Conservation (phyloP, 2,329 filamentous ascomycete genomes). For the Neopestalotiopsis sp. region DNA sequence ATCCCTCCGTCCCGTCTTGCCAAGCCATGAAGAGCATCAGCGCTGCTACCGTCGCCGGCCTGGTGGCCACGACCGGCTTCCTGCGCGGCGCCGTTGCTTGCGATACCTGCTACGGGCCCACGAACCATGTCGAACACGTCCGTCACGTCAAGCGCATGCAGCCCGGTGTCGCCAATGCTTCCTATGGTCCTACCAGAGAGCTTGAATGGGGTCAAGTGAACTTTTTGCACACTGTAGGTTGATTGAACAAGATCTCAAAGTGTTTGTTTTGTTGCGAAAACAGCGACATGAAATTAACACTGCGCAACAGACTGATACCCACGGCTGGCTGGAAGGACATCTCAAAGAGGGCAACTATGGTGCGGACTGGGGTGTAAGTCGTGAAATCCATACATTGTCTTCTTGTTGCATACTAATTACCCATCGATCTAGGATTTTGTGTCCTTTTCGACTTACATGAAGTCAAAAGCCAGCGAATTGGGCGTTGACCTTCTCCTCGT, state of each 20-base stretch:
- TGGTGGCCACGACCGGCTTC: conserved; percentile 24
- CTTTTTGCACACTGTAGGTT: conserved; percentile 59
- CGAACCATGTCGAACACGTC: conserved; percentile 49
- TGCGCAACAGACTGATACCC: conserved; percentile 56
- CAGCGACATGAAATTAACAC: not conserved
- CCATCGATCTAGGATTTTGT: conserved; percentile 54
- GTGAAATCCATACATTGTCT: not conserved
- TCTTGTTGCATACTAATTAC: not conserved
- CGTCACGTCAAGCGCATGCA: conserved; percentile 56
- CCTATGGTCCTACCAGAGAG: conserved; percentile 47
- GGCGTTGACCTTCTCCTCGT: conserved; percentile 65
- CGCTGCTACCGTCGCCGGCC: not conserved
- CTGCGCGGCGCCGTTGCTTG: conserved; percentile 40
- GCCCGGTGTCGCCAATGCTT: conserved; percentile 48
- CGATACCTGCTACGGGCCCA: conserved; percentile 48
- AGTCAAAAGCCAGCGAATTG: conserved; percentile 59
- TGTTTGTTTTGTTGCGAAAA: not conserved
- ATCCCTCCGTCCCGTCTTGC: not conserved
- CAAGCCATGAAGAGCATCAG: conserved; percentile 15
- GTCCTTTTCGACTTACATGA: conserved; percentile 65
- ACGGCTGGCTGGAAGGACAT: conserved; percentile 66
- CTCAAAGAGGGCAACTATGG: conserved; percentile 68
- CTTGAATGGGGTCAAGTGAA: conserved; percentile 70
- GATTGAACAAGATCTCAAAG: not conserved
- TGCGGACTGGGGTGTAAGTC: conserved; percentile 62